Evolutionary conservation across 2,329 filamentous ascomycete genomes (phyloP).

Genomic region (Ilyonectria robusta): DNA sequence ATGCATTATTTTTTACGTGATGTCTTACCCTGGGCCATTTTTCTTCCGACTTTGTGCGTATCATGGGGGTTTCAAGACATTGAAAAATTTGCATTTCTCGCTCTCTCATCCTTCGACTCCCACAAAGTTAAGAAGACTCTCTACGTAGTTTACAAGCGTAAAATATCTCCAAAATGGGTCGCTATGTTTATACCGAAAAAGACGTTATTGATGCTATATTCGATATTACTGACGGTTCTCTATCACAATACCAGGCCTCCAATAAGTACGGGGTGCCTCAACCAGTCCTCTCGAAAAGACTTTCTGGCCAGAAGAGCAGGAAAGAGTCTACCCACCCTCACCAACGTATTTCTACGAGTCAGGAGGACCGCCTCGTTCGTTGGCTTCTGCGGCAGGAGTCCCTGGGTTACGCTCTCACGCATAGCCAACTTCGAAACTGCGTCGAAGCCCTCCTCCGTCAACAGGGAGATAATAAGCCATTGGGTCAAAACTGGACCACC

Average conservation of each 20-base stretch:
- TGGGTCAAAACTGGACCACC: not conserved
- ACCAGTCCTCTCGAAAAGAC: not conserved
- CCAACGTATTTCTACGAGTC: not conserved
- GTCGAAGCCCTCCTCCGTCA: not conserved
- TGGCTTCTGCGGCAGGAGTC: not conserved
- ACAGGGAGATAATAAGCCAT: not conserved
- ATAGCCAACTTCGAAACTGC: not conserved
- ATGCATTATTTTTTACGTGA: too few species aligned
- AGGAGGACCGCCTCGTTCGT: not conserved
- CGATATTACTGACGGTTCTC: not conserved
- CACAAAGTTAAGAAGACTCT: too few species aligned
- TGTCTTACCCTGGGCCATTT: too few species aligned
- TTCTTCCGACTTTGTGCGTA: too few species aligned
- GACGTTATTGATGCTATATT: not conserved
- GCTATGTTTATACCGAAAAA: not conserved
- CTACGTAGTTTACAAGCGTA: too few species aligned
- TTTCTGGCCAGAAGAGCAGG: not conserved
- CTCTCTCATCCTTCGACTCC: too few species aligned
- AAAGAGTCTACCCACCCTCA: not conserved
- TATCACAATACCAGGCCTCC: not conserved
- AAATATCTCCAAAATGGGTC: too few species aligned
- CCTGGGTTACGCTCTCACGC: not conserved
- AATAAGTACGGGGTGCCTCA: not conserved
- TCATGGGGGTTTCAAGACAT: too few species aligned
- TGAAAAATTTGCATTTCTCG: too few species aligned